phyloP scores from a whole-genome alignment of 768 basidiomycete genomes.

The Lentinula lateritia region DNA sequence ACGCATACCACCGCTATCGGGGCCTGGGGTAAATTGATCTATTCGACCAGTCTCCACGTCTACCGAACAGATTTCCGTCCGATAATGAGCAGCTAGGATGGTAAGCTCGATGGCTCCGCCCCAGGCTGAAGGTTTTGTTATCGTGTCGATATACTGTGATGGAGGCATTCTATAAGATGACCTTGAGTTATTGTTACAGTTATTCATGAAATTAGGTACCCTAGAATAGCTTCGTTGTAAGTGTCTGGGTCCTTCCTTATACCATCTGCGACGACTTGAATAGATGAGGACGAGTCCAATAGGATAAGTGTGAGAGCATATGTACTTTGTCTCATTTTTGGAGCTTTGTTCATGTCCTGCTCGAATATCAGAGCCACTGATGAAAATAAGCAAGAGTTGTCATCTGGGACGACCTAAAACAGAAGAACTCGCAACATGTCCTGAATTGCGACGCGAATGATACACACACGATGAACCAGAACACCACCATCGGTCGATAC shows the following conservation, averaged over 20 bases:
- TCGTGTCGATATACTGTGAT: conserved; percentile 72
- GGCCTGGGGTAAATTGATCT: conserved; percentile 68
- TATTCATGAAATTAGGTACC: conserved; percentile 39
- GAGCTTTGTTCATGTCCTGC: conserved; percentile 70
- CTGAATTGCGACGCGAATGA: background rate
- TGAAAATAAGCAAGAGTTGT: conserved; percentile 94
- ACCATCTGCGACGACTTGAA: conserved; percentile 74
- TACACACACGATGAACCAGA: conserved; percentile 65
- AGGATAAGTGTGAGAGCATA: conserved; percentile 1
- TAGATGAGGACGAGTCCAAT: background rate
- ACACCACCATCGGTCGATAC: conserved; percentile 60
- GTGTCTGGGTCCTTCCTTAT: conserved; percentile 67
- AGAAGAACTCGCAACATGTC: background rate
- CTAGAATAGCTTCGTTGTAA: conserved; percentile 84
- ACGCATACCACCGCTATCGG: conserved; percentile 36
- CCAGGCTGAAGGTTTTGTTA: conserved; percentile 78
- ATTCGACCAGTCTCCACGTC: conserved; percentile 91
- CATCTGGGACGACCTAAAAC: conserved; percentile 82
- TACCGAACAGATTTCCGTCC: conserved; percentile 81
- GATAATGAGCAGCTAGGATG: conserved; percentile 77
- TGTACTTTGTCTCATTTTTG: conserved; percentile 69
- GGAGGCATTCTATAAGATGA: conserved; percentile 38
- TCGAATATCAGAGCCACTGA: conserved; percentile 82
- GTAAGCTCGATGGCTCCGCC: conserved; percentile 94
- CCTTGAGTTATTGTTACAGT: conserved; percentile 1